phyloP scores from a whole-genome alignment of 345 rosid genomes.

The Reutealis trisperma region DNA sequence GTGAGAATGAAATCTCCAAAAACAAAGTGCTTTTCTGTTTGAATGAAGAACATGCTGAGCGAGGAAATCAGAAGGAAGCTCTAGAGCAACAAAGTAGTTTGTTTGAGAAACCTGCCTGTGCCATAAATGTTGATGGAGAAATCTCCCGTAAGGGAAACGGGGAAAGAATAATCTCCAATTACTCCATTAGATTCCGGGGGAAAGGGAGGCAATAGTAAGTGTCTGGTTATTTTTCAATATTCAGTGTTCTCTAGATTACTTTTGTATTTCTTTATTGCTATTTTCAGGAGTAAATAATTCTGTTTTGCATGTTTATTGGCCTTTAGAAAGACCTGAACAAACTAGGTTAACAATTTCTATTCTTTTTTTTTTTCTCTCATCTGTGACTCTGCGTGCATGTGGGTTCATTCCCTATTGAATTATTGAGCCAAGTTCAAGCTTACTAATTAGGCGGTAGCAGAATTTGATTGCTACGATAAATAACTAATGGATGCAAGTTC shows the following conservation, averaged over 20 bases:
- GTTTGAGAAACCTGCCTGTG: conserved; percentile 22
- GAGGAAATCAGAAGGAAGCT: conserved; percentile 25
- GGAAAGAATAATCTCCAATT: conserved; percentile 12
- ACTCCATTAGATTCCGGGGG: conserved; percentile 11
- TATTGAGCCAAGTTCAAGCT: not conserved
- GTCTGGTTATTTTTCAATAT: conserved; percentile 1
- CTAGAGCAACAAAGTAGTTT: conserved; percentile 14
- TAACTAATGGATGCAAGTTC: not conserved
- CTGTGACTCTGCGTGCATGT: not conserved
- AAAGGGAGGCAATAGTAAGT: conserved; percentile 29
- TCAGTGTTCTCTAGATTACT: not conserved
- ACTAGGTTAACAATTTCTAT: not conserved
- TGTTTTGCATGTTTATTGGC: not conserved
- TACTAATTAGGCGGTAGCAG: not conserved
- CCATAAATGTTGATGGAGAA: conserved; percentile 12
- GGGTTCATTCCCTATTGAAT: not conserved
- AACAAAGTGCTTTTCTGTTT: conserved; percentile 5
- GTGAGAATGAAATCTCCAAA: conserved; percentile 17
- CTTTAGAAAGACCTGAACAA: not conserved
- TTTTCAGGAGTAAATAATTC: conserved; percentile 2
- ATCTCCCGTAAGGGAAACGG: conserved; percentile 24
- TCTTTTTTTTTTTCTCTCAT: not conserved
- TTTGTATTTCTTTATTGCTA: not conserved
- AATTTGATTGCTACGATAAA: not conserved
- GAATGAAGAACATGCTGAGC: conserved; percentile 16